Conservation (phyloP, 768 basidiomycete species). For the Peribolospora baueri region DNA sequence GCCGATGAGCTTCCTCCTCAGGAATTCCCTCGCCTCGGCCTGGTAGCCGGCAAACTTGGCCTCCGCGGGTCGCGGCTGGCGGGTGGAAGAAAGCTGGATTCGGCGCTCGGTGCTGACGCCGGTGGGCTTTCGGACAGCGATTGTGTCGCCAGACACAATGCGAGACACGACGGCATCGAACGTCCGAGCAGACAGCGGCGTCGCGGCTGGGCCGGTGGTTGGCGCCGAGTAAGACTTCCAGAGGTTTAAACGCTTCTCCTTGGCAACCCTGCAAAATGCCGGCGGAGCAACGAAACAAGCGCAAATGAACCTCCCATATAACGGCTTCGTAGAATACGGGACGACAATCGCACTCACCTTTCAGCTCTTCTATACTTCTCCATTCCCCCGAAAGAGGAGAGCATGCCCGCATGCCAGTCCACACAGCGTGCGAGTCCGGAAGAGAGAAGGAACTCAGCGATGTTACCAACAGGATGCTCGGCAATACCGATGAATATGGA, state of each 20-base stretch:
- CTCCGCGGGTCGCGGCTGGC: conserved; percentile 42
- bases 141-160: conserved; percentile 77
- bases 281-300: no score
- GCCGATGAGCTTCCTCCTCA: conserved; percentile 76
- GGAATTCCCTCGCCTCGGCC: conserved; percentile 74
- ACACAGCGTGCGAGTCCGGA: conserved; percentile 73
- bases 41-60: conserved; percentile 68
- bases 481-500: conserved; percentile 78
- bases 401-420: conserved; percentile 94
- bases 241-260: conserved; percentile 44
- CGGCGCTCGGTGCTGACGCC: conserved; percentile 52
- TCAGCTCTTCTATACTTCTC: conserved; percentile 69
- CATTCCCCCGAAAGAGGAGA: conserved; percentile 59
- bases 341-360: conserved; percentile 19
- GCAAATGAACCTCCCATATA: no score
- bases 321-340: neutral
- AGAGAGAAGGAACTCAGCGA: conserved; percentile 65
- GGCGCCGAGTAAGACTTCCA: conserved; percentile 34
- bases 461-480: conserved; percentile 77
- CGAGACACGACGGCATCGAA: conserved; percentile 69
- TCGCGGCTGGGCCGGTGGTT: conserved; percentile 21
- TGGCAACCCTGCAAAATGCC: conserved; percentile 25
- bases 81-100: conserved; percentile 62
- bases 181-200: conserved; percentile 16
- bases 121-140: conserved; percentile 23